These are phyloP conservation scores for Diospyros kaki DNA, from an alignment of 148 eudicot genomes.

Conservation along the genomic window DNA sequence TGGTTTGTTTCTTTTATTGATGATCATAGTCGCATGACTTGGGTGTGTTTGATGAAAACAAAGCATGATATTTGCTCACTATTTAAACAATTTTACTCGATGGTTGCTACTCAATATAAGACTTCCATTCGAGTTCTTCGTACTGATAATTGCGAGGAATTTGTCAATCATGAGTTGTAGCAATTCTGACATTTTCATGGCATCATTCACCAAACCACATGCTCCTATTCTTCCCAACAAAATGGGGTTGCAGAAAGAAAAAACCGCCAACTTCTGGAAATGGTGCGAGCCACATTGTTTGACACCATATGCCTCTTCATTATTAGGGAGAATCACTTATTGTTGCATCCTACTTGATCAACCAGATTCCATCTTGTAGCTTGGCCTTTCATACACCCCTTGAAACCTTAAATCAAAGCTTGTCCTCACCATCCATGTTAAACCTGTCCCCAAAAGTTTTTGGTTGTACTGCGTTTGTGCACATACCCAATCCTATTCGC, in stretches of 20 bases:
- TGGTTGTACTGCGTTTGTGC: conserved; percentile 6
- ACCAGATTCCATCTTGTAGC: not conserved
- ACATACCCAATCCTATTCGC: not conserved
- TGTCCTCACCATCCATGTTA: not conserved
- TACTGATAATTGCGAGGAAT: not conserved
- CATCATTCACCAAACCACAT: not conserved
- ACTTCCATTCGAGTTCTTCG: not conserved
- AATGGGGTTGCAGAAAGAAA: not conserved
- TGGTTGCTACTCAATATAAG: not conserved
- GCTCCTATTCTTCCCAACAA: not conserved
- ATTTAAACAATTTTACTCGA: not conserved
- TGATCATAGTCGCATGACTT: too few species aligned
- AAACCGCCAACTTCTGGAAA: conserved; percentile 1
- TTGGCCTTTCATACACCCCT: not conserved
- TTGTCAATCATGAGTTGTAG: not conserved
- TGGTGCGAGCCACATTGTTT: not conserved
- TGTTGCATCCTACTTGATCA: conserved; percentile 1
- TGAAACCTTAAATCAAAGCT: not conserved
- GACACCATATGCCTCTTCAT: not conserved
- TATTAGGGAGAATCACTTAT: conserved; percentile 9
- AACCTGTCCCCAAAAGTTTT: not conserved
- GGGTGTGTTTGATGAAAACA: too few species aligned
- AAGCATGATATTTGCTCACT: too few species aligned
- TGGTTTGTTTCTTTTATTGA: too few species aligned
- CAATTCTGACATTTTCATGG: not conserved